Percentiles rank a stretch among this genome's conserved stretches.
Conservation (phyloP, 148 eudicot genomes). For the Spergularia bocconei region DNA sequence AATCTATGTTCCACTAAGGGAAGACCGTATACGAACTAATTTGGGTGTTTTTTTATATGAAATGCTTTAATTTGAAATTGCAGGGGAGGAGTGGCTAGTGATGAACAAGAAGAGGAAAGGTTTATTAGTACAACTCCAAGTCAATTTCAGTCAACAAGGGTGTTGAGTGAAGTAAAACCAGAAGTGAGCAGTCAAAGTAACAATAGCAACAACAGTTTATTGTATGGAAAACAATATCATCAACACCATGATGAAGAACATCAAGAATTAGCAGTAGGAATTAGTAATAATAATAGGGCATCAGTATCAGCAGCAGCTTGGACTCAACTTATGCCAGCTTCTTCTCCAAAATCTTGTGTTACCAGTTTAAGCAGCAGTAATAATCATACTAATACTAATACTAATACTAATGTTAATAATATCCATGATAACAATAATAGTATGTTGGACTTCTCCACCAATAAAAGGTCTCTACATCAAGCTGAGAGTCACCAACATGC, state of each 20-base stretch:
- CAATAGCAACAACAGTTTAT: neutral
- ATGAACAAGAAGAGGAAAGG: constrained; percentile 34
- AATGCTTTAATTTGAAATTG: neutral
- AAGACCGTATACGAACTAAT: too few relatives aligned
- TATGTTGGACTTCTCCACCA: constrained; percentile 46
- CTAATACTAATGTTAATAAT: constrained; percentile 13
- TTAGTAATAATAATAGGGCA: constrained; percentile 15
- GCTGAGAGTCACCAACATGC: constrained; percentile 36
- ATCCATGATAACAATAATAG: constrained; percentile 18
- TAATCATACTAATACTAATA: neutral
- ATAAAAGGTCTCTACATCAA: constrained; percentile 20
- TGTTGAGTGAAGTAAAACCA: constrained; percentile 24
- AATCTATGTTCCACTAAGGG: too few relatives aligned
- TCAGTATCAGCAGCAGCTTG: constrained; percentile 24
- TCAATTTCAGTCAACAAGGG: constrained; percentile 25
- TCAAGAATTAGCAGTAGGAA: constrained; percentile 14
- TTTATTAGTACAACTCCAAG: constrained; percentile 12
- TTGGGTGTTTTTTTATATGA: too few relatives aligned
- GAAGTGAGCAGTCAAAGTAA: constrained; percentile 23
- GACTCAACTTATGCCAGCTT: constrained; percentile 41
- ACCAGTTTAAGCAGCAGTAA: constrained; percentile 36
- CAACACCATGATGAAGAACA: constrained; percentile 18
- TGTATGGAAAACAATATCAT: constrained; percentile 25
- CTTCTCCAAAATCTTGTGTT: constrained; percentile 47
- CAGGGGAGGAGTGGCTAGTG: constrained; percentile 36